Base-by-base conservation (phyloP, 129 eudicot genomes). In the Heracleum sosnowskyi region DNA sequence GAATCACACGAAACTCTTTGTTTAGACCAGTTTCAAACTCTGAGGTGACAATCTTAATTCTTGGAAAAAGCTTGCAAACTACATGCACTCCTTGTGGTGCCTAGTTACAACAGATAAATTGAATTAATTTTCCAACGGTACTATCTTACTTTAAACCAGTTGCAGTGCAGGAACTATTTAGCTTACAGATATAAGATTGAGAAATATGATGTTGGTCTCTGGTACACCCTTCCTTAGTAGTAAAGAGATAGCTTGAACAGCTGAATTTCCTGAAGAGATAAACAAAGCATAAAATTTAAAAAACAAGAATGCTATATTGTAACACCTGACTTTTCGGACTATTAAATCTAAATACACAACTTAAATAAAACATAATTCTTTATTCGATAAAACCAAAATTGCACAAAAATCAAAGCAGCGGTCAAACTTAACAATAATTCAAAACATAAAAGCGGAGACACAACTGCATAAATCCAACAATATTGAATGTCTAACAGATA, bases 181-280 rank as follows among this genome's bases (percentile, higher is more conserved):
- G 81, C 98, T 91, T 80, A 94, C 98, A 44, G 98, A 94, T 33
- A 94, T 91, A 79, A 94, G 98, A 84, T 94, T 91, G 28, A 94
- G 89, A 80, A 94, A 94, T 63, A 94, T 94, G 44, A 94, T 94
- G 87, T 91, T 86, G 20, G 92, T 84, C 85, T 94, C 98, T 39
- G 98, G 98, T 68, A 94, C 98, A 78, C 98, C 98, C 85, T 94
- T 94, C 81, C 86, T 93, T 81, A 94, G 84, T 78, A 94, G 92
- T 78, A 94, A 83, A 75, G 91, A 93, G 69, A 94, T 94, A 81
- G 98, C 96, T 86, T 94, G 98, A 75, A 88, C 90, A 74, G 96
- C 98, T 79, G 98, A 94, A 80, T 91, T 91, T 82, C 98, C 98
- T 94, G 69, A 62, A 28, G 69, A 26, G 35, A 26, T 2, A 33